Conservation (phyloP, 129 eudicot species). For the Sambucus nigra region DNA sequence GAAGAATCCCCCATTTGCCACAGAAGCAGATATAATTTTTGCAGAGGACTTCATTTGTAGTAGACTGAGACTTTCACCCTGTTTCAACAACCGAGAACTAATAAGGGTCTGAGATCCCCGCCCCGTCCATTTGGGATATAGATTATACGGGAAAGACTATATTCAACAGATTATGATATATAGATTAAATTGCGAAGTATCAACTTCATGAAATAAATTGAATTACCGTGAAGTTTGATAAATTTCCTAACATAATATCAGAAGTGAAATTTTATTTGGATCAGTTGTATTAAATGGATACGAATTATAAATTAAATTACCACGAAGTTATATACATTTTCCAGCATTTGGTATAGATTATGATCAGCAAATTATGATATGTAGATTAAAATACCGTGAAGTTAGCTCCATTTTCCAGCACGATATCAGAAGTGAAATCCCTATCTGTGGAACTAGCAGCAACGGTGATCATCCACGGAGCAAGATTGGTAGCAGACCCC, state of each 20-base stretch:
- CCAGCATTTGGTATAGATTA: no score
- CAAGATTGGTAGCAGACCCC: conserved; percentile 67
- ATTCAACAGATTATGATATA: no score
- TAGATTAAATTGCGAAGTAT: no score
- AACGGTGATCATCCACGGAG: conserved; percentile 89
- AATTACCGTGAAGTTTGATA: conserved; percentile 17
- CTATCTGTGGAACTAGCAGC: conserved; percentile 81
- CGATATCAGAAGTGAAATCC: conserved; percentile 52
- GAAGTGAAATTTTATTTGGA: conserved; percentile 65
- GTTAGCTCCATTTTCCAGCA: conserved; percentile 54
- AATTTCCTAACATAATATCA: conserved; percentile 51
- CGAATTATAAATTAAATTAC: no score
- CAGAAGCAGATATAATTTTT: conserved; percentile 60
- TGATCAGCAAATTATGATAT: no score
- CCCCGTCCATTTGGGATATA: no score
- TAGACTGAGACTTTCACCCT: conserved; percentile 78
- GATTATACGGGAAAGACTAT: no score
- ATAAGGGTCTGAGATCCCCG: neutral
- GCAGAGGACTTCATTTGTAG: conserved; percentile 39
- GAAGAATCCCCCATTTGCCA: conserved; percentile 63
- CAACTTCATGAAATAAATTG: neutral
- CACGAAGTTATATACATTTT: no score
- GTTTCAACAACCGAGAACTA: conserved; percentile 8
- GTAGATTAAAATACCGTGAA: conserved; percentile 29
- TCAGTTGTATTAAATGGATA: no score